phyloP scores from a whole-genome alignment of 371 early-diverging fungal genomes.

The Parasitella parasitica region DNA sequence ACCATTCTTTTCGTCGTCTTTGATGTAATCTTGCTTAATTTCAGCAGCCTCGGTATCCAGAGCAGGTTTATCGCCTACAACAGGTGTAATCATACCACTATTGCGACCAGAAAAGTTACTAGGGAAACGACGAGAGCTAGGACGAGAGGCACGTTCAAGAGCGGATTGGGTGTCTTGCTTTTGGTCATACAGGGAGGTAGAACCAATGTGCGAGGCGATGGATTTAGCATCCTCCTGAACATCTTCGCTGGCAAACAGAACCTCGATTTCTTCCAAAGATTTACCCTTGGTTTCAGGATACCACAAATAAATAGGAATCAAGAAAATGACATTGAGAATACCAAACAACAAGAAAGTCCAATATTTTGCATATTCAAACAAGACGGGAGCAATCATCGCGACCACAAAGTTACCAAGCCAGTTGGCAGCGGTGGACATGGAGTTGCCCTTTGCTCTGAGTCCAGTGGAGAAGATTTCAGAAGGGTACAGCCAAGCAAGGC shows the following conservation, averaged over 20 bases:
- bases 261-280: slow-evolving; percentile 61
- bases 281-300: slow-evolving; percentile 59
- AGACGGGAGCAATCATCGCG: slow-evolving; percentile 45
- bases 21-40: slow-evolving; percentile 33
- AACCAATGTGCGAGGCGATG: slow-evolving; percentile 37
- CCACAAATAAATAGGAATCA: slow-evolving; percentile 47
- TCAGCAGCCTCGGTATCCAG: slow-evolving; percentile 35
- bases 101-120: slow-evolving; percentile 37
- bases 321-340: slow-evolving; percentile 35
- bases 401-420: slow-evolving; percentile 63
- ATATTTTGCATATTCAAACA: slow-evolving; percentile 37
- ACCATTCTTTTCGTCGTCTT: slow-evolving; percentile 26
- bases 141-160: slow-evolving; percentile 41
- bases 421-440: slow-evolving; percentile 66
- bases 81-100: slow-evolving; percentile 8
- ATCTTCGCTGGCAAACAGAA: slow-evolving; percentile 45
- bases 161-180: slow-evolving; percentile 36
- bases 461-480: slow-evolving; percentile 56
- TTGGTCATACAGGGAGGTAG: slow-evolving; percentile 34
- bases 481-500: slow-evolving; percentile 55
- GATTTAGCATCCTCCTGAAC: slow-evolving; percentile 39
- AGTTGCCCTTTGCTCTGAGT: slow-evolving; percentile 46
- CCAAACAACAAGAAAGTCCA: slow-evolving; percentile 53
- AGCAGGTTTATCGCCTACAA: slow-evolving; percentile 28
- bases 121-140: slow-evolving; percentile 43